Base-by-base conservation (phyloP, 495 filamentous ascomycete genomes). In the Talaromyces wortmannii region DNA sequence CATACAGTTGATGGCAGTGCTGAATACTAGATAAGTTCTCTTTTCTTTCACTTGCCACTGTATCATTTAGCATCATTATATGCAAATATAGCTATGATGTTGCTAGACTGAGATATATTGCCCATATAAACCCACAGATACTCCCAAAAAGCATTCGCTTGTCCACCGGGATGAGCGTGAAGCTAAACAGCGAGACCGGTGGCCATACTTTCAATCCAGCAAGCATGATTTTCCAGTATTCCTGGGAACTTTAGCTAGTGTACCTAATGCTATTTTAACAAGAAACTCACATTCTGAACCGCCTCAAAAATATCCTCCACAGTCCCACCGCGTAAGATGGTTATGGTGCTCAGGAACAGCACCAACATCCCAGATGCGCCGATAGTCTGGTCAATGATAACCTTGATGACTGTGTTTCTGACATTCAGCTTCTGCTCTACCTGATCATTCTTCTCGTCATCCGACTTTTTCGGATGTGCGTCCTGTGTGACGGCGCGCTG, bases 171-270 rank as follows among this genome's bases (percentile, higher is more conserved):
- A 96, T 74, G 42, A 92, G 74, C 0, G 83, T 79, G 65, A 88
- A 95, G 61, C 88, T 87, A 16, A 91, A 61, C 15, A 92, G 17
- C 50, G 84, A 87, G 12, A 95, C 86, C 33, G 82, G 58, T 0
- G 91, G 91, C 91, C 91, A 96, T 6, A 96, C 70, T 65, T 84
- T 89, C 68, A 83, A 83, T 0, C 89, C 87, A 3, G 90, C 89
- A 31, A 74, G 56, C 45, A 89, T 75, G 52, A 96, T 68, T 0
- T 78, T 74, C 76, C 79, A 83, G 56, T 89, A 90, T 60, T 91
- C 84, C 62, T 77, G 58, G 18, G 15, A 12, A 51, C 31, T 49
- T 16, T 55, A 13, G 23, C 59, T 33, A 55, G 36, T 8, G 10
- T 33, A 61, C 66, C 49, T 56, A 77, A 23, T 23, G 4, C 23